phyloP scores from a whole-genome alignment of 2,329 filamentous ascomycete species.

The Colletotrichum plurivorum region DNA sequence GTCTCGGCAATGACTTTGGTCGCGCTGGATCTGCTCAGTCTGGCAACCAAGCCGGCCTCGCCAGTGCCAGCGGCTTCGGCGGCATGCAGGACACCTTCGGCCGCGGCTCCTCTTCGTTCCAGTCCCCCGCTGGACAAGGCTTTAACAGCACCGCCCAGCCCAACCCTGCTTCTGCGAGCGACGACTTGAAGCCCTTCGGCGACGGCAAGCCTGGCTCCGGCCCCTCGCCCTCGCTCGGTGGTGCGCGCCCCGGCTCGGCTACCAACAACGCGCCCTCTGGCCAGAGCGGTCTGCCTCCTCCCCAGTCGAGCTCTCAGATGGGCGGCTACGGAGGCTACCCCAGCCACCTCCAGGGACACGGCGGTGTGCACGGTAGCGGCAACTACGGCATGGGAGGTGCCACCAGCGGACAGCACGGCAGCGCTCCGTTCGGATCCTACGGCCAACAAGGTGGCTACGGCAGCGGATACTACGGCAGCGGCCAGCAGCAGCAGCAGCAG shows the following conservation, averaged over 20 bases:
- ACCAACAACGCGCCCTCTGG: constrained; percentile 65
- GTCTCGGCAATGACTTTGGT: constrained; percentile 68
- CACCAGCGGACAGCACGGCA: constrained; percentile 66
- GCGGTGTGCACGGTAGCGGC: constrained; percentile 66
- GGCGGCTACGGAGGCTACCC: constrained; percentile 70
- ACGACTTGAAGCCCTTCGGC: constrained; percentile 73
- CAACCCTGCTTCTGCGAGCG: constrained; percentile 57
- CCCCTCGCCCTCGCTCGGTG: constrained; percentile 69
- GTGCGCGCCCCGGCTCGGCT: constrained; percentile 71
- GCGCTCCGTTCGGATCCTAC: constrained; percentile 68
- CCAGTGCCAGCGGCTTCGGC: constrained; percentile 63
- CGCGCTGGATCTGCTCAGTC: constrained; percentile 66
- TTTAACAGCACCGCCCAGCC: constrained; percentile 67
- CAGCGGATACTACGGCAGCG: constrained; percentile 61
- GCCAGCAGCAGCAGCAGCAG: constrained; percentile 57
- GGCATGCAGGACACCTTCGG: constrained; percentile 69
- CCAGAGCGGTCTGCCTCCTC: constrained; percentile 68
- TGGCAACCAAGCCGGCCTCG: constrained; percentile 64
- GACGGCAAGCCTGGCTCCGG: constrained; percentile 68
- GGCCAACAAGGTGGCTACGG: constrained; percentile 62
- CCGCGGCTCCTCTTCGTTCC: constrained; percentile 67
- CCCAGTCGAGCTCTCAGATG: constrained; percentile 69
- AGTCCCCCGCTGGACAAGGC: constrained; percentile 67
- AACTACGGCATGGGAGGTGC: constrained; percentile 69
- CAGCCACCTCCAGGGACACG: constrained; percentile 67